Percentiles rank a stretch among this genome's conserved stretches.
Evolutionary conservation across 192 early-diverging fungal genomes (phyloP).

Genomic region (Pilaira anomala): DNA sequence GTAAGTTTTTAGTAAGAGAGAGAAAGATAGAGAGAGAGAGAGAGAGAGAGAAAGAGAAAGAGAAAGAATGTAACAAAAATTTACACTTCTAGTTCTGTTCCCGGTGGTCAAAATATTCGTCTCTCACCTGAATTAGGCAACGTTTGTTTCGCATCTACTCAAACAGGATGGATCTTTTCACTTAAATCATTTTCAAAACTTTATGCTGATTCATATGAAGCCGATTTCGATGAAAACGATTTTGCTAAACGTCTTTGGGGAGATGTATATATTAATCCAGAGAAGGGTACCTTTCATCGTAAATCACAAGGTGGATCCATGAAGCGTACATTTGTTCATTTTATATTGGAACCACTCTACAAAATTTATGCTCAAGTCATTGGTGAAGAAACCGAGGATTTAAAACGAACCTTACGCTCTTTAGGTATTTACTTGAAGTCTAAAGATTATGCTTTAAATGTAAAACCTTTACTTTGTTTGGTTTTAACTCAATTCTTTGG

Average conservation of each 20-base stretch:
- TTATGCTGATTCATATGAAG: constrained; percentile 78
- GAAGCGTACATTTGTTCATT: constrained; percentile 91
- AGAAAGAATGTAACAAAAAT: neutral
- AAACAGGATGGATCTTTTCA: constrained; percentile 93
- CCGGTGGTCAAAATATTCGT: constrained; percentile 60
- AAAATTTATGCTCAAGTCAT: constrained; percentile 86
- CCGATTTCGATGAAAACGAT: constrained; percentile 66
- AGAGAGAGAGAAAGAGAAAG: neutral
- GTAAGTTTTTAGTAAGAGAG: constrained; percentile 10
- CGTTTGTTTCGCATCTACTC: constrained; percentile 89
- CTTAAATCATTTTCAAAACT: constrained; percentile 88
- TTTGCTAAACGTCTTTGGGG: constrained; percentile 96
- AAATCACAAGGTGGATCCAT: constrained; percentile 55
- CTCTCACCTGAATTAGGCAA: constrained; percentile 94
- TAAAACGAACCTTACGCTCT: constrained; percentile 69
- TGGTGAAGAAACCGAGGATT: constrained; percentile 68
- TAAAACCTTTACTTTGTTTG: constrained; percentile 78
- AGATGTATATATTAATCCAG: constrained; percentile 85
- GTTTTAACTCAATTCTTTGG: constrained; percentile 93
- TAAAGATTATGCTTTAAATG: constrained; percentile 72
- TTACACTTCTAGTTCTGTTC: constrained; percentile 10
- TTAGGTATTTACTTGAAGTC: constrained; percentile 84
- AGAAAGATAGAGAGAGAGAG: neutral
- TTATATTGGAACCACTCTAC: constrained; percentile 93
- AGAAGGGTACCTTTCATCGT: constrained; percentile 78